Conservation (phyloP, 2,329 filamentous ascomycete genomes). For the Paradendryphiella salina region DNA sequence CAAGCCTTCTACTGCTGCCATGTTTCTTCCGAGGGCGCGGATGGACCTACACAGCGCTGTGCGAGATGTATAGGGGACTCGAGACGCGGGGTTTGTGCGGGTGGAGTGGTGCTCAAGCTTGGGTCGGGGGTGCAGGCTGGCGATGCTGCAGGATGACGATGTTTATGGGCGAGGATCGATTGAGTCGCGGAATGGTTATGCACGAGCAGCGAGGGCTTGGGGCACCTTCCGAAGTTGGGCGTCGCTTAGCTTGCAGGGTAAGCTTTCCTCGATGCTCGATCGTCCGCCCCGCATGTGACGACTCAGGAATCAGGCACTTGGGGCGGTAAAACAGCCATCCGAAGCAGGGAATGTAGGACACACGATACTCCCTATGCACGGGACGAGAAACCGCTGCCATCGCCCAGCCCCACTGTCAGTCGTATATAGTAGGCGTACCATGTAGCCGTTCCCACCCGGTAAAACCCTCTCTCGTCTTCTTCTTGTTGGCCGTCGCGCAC, state of each 20-base stretch:
- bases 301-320: slow-evolving; percentile 11
- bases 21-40: slow-evolving; percentile 32
- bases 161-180: slow-evolving; percentile 15
- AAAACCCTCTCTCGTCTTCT: slow-evolving; percentile 3
- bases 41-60: slow-evolving; percentile 38
- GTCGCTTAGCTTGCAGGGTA: slow-evolving; percentile 10
- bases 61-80: slow-evolving; percentile 24
- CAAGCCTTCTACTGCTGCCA: slow-evolving; percentile 35
- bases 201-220: slow-evolving; percentile 10
- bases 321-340: slow-evolving; percentile 14
- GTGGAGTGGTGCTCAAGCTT: neutral
- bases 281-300: slow-evolving; percentile 14
- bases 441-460: slow-evolving; percentile 11
- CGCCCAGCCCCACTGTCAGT: neutral
- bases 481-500: neutral
- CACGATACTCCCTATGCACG: slow-evolving; percentile 10
- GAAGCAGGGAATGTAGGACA: slow-evolving; percentile 11
- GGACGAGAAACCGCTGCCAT: slow-evolving; percentile 5
- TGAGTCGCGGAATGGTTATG: slow-evolving; percentile 14
- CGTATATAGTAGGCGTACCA: slow-evolving; percentile 7
- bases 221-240: neutral
- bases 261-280: slow-evolving; percentile 7
- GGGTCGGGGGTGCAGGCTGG: slow-evolving; percentile 4
- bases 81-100: slow-evolving; percentile 5
- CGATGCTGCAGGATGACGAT: slow-evolving; percentile 11